Base-by-base conservation (phyloP, 2,329 filamentous ascomycete species). In the Didymella exigua region DNA sequence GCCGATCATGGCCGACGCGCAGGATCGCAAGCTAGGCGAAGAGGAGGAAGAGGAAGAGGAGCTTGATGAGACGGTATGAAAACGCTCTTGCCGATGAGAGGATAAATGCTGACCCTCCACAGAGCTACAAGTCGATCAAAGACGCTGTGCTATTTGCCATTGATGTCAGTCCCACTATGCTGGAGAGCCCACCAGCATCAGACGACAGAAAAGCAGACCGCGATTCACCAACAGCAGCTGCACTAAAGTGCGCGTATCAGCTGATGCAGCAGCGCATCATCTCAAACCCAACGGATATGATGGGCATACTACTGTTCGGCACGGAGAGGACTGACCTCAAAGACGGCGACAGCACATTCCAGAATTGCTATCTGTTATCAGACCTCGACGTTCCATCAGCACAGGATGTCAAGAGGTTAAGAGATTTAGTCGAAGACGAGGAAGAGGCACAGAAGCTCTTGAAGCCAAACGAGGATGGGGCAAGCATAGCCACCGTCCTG, bases 181-280 rank as follows among this genome's bases (percentile, higher is more conserved):
- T 98, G 59, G 79, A 75, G 63, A 79, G 79, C 36, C 90, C 90
- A 19, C 83, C 86, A 2, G 77, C 81, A 57, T 84, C 87, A 33
- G 69, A 74, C 49, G 66, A 74, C 45, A 96, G 90, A 76, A 93
- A 92, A 73, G 85, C 86, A 37, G 89, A 90, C 61, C 86, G 81
- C 53, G 90, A 93, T 67, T 93, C 89, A 38, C 87, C 93, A 4
- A 82, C 91, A 0, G 83, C 88, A 47, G 93, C 93, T 14, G 93
- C 95, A 4, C 78, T 99, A 44, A 96, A 96, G 81, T 97, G 91
- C 67, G 95, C 93, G 54, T 96, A 96, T 69, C 86, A 91, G 69
- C 81, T 99, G 48, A 97, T 99, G 91, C 91, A 98, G 77, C 93
- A 98, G 78, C 91, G 95, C 66, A 98, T 99, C 75, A 98, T 99